These are phyloP conservation scores for Cladosporium sphaerospermum DNA, from an alignment of 2,329 filamentous ascomycete species.

Conservation along the genomic window DNA sequence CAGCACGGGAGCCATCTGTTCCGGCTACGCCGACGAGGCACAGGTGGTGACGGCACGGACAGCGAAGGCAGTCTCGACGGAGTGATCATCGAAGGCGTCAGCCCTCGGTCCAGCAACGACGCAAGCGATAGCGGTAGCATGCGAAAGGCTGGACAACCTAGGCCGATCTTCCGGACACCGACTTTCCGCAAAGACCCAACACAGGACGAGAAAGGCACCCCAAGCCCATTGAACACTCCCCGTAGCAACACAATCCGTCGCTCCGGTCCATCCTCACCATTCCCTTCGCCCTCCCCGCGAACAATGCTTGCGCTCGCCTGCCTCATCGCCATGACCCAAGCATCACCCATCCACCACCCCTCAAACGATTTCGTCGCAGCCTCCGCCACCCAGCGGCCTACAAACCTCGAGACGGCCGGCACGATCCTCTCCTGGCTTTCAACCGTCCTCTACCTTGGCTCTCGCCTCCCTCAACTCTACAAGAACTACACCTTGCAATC, in stretches of 20 bases:
- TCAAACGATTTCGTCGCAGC: slow-evolving; percentile 10
- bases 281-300: slow-evolving; percentile 41
- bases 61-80: slow-evolving; percentile 20
- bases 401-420: slow-evolving; percentile 40
- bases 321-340: slow-evolving; percentile 38
- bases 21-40: slow-evolving; percentile 24
- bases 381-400: slow-evolving; percentile 15
- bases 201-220: slow-evolving; percentile 21
- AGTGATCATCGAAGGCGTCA: slow-evolving; percentile 29
- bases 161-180: slow-evolving; percentile 27
- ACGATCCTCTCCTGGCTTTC: slow-evolving; percentile 52
- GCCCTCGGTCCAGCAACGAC: slow-evolving; percentile 15
- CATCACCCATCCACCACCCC: slow-evolving; percentile 25
- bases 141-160: slow-evolving; percentile 13
- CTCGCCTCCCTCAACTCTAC: slow-evolving; percentile 58
- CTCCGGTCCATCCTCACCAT: slow-evolving; percentile 28
- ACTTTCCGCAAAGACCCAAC: slow-evolving; percentile 22
- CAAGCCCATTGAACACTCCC: slow-evolving; percentile 20
- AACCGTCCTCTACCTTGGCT: slow-evolving; percentile 52
- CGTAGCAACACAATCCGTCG: slow-evolving; percentile 24
- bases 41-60: slow-evolving; percentile 14
- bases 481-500: slow-evolving; percentile 59
- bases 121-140: slow-evolving; percentile 12
- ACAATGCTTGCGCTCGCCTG: slow-evolving; percentile 43
- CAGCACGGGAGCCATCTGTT: slow-evolving; percentile 43